Evolutionary conservation across 2,329 filamentous ascomycete species (phyloP), one percentile per base, ranked within the genome.

Genomic region (Apiospora hydei): DNA sequence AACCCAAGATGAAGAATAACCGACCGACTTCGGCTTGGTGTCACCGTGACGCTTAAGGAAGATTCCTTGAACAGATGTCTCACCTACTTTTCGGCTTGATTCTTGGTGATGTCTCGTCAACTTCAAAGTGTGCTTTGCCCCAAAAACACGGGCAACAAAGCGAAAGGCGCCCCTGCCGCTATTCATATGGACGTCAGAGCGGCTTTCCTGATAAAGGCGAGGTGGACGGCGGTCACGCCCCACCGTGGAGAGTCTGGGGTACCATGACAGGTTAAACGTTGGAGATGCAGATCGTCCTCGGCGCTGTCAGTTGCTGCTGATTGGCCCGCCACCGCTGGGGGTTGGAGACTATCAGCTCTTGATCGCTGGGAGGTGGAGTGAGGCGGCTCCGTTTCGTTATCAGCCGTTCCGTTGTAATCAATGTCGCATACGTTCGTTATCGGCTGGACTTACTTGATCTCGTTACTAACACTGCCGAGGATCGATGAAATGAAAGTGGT

Each of bases 201-300:
- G 26, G 26, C 14, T 21, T 18, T 34, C 26, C 16, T 41, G 57
- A 61, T 38, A 61, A 34, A 38, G 30, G 53, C 11, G 53, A 38
- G 34, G 18, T 21, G 30, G 16, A 8, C 18, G 53, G 30, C 30
- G 30, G 53, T 11, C 3, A 4, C 57, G 16, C 30, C 57, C 53
- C 53, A 38, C 14, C 30, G 10, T 18, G 30, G 57, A n/a, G 18
- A 64, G 57, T 64, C 57, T 14, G 57, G 57, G 57, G 57, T 64
- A 64, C 34, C 57, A 34, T 64, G 21, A 41, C 24, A 64, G 57
- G 57, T n/a, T 64, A 64, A 64, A 41, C 8, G 57, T 64, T 64
- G 57, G 57, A 24, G 57, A 41, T 41, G 30, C 18, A 41, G 57
- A 38, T 41, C 16, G 10, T 18, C 30, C 34, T 41, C 57, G 18